Evolutionary conservation across 2,329 filamentous ascomycete genomes (phyloP), one percentile per base, ranked within the genome.

Genomic region (Paecilomyces fulvus): DNA sequence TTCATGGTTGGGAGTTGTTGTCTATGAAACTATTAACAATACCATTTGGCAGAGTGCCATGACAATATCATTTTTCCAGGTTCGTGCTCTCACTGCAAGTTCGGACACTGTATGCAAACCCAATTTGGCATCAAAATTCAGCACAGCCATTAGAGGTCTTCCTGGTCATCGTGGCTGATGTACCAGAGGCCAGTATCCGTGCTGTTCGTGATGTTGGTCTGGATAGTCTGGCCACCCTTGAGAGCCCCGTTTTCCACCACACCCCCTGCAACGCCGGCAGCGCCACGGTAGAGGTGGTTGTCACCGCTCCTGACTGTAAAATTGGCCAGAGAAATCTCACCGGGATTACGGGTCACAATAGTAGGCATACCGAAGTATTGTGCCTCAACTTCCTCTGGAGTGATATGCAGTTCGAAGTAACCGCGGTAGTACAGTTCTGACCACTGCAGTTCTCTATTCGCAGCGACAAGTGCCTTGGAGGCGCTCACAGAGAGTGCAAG

Each of bases 381-480:
- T 0, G 86, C 86, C n/a, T 80, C 75, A 1, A 87, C 77, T 49
- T 79, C 73, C 10, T 85, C 76, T 21, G 81, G 76, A 20, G 73
- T 76, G 55, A 88, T 74, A 51, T 80, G 78, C 46, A 90, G 73
- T 65, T 87, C 80, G 62, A 84, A 89, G 72, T 90, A 90, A 1
- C 87, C 88, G 17, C 87, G 79, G 69, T 89, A 90, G 68, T 87
- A 90, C 7, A 84, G 69, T 56, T 90, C 87, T 62, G 86, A 83
- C 87, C 86, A 90, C 64, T 88, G 84, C 51, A 90, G 74, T 68
- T 87, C 84, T 0, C 75, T 72, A 68, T 88, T 90, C 21, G 77
- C 71, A 49, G 66, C 66, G 60, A 77, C 74, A 31, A 80, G 72
- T 61, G 66, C 68, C 63, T 75, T 61, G 1, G 77, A 76, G 56